phyloP scores from a whole-genome alignment of 2,329 filamentous ascomycete genomes.

The Trichophyton schoenleinii region DNA sequence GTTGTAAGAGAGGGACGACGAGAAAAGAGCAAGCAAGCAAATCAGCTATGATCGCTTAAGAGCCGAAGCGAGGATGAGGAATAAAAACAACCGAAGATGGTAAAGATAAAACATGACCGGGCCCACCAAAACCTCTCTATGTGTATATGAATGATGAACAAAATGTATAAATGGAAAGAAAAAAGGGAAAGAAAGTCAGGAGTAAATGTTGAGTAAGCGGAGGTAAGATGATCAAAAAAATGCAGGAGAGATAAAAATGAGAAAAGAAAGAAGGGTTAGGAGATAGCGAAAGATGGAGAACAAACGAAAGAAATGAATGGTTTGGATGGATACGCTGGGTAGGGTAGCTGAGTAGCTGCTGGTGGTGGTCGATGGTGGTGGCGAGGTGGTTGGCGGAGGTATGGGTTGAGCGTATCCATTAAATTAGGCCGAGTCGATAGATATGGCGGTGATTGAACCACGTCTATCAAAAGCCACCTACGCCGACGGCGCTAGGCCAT shows the following conservation, averaged over 20 bases:
- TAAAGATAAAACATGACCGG: constrained; percentile 4
- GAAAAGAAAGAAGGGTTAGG: neutral
- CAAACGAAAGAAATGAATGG: constrained; percentile 11
- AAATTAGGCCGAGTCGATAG: constrained; percentile 21
- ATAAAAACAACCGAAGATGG: neutral
- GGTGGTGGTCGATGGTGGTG: constrained; percentile 8
- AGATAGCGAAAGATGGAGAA: constrained; percentile 2
- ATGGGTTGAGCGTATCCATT: neutral
- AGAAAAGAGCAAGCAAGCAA: neutral
- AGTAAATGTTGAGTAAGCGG: neutral
- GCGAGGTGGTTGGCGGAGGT: constrained; percentile 8
- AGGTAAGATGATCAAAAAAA: neutral
- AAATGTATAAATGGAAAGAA: neutral
- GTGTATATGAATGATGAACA: constrained; percentile 2
- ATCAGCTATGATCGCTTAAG: constrained; percentile 3
- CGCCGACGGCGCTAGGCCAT: constrained; percentile 73
- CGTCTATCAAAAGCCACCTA: constrained; percentile 53
- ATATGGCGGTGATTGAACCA: constrained; percentile 36
- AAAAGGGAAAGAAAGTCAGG: neutral
- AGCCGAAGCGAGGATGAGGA: neutral
- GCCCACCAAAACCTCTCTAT: neutral
- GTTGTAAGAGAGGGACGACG: neutral
- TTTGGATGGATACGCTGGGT: constrained; percentile 6
- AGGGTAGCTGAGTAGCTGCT: too few relatives aligned
- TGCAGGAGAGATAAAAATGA: constrained; percentile 1